phyloP scores from a whole-genome alignment of 805 yeast species.

The Yamadazyma kitorensis region DNA sequence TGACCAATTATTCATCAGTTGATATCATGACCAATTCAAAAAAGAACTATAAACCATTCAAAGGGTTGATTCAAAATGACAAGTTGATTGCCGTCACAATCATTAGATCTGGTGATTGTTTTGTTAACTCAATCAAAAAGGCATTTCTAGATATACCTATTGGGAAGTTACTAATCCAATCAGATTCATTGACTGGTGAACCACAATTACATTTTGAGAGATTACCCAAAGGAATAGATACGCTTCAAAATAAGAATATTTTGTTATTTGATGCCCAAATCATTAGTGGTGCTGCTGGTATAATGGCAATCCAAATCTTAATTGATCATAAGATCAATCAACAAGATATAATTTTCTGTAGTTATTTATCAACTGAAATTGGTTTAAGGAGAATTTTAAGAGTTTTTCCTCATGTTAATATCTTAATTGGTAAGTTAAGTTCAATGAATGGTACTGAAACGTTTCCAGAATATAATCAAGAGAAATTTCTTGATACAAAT shows the following conservation, averaged over 20 bases:
- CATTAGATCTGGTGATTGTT: slow-evolving; percentile 91
- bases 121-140: slow-evolving; percentile 72
- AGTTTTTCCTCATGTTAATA: slow-evolving; percentile 68
- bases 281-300: slow-evolving; percentile 88
- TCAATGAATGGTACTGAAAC: slow-evolving; percentile 23
- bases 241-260: slow-evolving; percentile 37
- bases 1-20: slow-evolving; percentile 34
- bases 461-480: slow-evolving; percentile 26
- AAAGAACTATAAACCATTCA: slow-evolving; percentile 16
- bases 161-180: slow-evolving; percentile 84
- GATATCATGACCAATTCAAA: slow-evolving; percentile 28
- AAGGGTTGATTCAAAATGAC: slow-evolving; percentile 46
- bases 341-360: slow-evolving; percentile 62
- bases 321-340: slow-evolving; percentile 72
- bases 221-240: slow-evolving; percentile 46
- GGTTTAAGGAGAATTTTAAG: slow-evolving; percentile 70
- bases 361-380: slow-evolving; percentile 73
- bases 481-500: slow-evolving; percentile 45
- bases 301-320: slow-evolving; percentile 89
- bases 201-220: slow-evolving; percentile 86
- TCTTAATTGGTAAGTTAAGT: slow-evolving; percentile 70
- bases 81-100: slow-evolving; percentile 71
- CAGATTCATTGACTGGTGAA: slow-evolving; percentile 88
- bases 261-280: slow-evolving; percentile 83
- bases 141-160: slow-evolving; percentile 74